These are phyloP conservation scores for Lodderomyces parapsilosis DNA, from an alignment of 1,139 yeast species.

Conservation along the genomic window DNA sequence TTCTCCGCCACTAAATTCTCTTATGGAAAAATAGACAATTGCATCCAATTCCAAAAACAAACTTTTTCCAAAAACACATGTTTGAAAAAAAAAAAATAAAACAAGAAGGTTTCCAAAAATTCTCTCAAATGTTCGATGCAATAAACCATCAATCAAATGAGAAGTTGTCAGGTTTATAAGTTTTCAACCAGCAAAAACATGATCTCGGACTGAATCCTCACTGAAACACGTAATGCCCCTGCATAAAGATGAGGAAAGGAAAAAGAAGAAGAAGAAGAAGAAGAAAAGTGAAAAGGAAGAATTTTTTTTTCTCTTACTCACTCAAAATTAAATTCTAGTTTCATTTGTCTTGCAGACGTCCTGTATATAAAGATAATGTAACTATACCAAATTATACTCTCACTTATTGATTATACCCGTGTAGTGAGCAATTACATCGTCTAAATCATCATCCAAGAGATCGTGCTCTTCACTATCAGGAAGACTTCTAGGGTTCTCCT, in stretches of 20 bases:
- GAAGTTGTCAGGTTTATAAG: slow-evolving; percentile 97
- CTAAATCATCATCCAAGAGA: slow-evolving; percentile 29
- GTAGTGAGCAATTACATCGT: slow-evolving; percentile 21
- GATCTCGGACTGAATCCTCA: slow-evolving; percentile 99
- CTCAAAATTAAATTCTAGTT: not conserved
- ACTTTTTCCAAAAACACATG: too few species aligned
- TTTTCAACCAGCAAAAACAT: slow-evolving; percentile 99
- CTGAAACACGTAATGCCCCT: slow-evolving; percentile 99
- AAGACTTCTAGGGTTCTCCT: not conserved
- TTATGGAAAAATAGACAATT: too few species aligned
- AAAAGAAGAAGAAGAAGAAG: slow-evolving; percentile 8
- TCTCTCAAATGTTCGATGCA: slow-evolving; percentile 53
- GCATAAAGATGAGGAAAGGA: slow-evolving; percentile 86
- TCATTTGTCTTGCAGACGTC: too few species aligned
- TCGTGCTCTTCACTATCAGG: slow-evolving; percentile 16
- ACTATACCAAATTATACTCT: too few species aligned
- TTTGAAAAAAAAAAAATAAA: too few species aligned
- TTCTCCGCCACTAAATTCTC: too few species aligned
- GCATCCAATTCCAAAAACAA: too few species aligned
- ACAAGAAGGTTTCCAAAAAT: slow-evolving; percentile 60
- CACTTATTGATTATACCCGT: not conserved
- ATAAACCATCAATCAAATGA: slow-evolving; percentile 48
- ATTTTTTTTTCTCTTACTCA: not conserved
- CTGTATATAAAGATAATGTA: slow-evolving; percentile 4
- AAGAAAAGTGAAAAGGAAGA: slow-evolving; percentile 3